Percentiles rank a stretch among this genome's conserved stretches.
These are phyloP conservation scores for Paragyromitra xinjiangensis DNA, from an alignment of 495 filamentous ascomycete genomes.

Conservation along the genomic window DNA sequence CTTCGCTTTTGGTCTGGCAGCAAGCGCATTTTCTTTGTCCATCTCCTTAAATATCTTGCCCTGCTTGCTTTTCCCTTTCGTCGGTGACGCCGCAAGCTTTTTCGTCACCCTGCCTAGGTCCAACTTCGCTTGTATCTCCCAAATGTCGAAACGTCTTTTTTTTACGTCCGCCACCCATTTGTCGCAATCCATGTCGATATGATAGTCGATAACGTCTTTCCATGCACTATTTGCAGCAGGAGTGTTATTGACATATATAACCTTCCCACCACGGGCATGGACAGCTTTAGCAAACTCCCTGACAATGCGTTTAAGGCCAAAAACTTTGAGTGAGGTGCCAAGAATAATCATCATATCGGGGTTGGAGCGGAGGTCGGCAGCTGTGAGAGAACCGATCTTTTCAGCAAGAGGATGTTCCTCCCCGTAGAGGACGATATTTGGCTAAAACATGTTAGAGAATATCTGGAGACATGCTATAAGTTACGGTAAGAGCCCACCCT, in stretches of 20 bases:
- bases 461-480: background rate
- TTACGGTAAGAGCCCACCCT: slow-evolving; percentile 36
- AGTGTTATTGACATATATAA: slow-evolving; percentile 74
- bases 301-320: slow-evolving; percentile 73
- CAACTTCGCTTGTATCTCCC: slow-evolving; percentile 59
- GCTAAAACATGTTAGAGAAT: slow-evolving; percentile 61
- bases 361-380: slow-evolving; percentile 68
- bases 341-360: slow-evolving; percentile 74
- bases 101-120: slow-evolving; percentile 51
- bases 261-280: slow-evolving; percentile 69
- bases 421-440: slow-evolving; percentile 75
- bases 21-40: slow-evolving; percentile 47
- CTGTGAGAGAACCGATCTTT: slow-evolving; percentile 68
- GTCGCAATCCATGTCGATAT: slow-evolving; percentile 76
- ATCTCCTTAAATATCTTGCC: slow-evolving; percentile 41
- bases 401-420: slow-evolving; percentile 75
- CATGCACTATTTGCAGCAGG: slow-evolving; percentile 73
- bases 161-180: slow-evolving; percentile 72
- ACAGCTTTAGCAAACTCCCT: slow-evolving; percentile 75
- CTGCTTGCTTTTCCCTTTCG: slow-evolving; percentile 33
- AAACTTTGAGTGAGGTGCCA: slow-evolving; percentile 74
- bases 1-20: slow-evolving; percentile 40
- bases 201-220: slow-evolving; percentile 74
- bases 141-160: slow-evolving; percentile 65
- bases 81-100: slow-evolving; percentile 23